phyloP scores from a whole-genome alignment of 208 protist genomes.

The Leishmania aethiopica region DNA sequence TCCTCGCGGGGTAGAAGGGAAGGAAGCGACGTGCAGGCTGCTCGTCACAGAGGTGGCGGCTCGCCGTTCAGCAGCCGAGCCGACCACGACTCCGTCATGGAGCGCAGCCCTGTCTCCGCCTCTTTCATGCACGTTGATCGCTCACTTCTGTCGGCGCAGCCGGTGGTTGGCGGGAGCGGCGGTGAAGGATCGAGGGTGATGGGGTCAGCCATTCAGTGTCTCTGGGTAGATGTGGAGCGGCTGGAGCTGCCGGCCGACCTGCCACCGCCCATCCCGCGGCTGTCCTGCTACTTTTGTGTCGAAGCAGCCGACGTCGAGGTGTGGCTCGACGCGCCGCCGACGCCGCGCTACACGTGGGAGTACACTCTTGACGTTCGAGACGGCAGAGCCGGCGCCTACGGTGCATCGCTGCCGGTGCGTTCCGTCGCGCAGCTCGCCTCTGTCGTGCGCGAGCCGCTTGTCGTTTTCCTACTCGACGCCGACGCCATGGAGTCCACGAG shows the following conservation, averaged over 20 bases:
- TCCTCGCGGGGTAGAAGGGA: conserved; percentile 10
- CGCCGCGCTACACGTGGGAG: conserved; percentile 64
- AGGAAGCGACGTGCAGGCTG: not conserved
- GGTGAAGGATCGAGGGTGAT: not conserved
- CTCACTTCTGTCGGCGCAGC: conserved; percentile 18
- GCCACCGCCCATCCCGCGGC: conserved; percentile 48
- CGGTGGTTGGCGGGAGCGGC: not conserved
- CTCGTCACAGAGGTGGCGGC: not conserved
- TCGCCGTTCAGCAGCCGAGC: conserved; percentile 1
- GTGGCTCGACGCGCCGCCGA: conserved; percentile 64
- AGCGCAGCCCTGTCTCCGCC: conserved; percentile 11
- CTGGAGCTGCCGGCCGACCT: conserved; percentile 63
- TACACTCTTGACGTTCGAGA: conserved; percentile 42
- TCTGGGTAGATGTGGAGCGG: conserved; percentile 62
- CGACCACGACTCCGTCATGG: not conserved
- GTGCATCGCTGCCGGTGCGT: conserved; percentile 39
- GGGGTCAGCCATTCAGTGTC: not conserved
- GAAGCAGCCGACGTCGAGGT: conserved; percentile 52
- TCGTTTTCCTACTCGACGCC: conserved; percentile 82
- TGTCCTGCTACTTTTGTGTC: conserved; percentile 83
- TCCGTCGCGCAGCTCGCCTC: conserved; percentile 46
- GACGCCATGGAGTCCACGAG: conserved; percentile 30
- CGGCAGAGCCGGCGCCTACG: conserved; percentile 25
- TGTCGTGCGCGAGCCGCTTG: conserved; percentile 73
- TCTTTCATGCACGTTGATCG: conserved; percentile 34